A percentile compares a stretch with the other conserved stretches of the same genome.
Conservation (phyloP, 345 rosid genomes). For the Carallia pectinifolia region DNA sequence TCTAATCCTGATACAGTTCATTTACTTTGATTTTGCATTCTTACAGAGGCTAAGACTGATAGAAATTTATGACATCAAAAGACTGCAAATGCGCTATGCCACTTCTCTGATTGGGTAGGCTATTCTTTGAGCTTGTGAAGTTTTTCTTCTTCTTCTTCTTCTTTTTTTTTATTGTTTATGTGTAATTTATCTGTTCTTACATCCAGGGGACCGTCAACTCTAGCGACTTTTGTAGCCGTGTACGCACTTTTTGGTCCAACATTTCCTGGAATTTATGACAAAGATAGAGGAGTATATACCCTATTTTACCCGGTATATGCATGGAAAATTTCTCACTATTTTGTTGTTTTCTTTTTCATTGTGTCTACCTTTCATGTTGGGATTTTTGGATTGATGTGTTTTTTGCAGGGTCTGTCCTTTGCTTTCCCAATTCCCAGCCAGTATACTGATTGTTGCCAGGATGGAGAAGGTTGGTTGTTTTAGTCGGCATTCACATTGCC, state of each 20-base stretch:
- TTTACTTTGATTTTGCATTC: conserved; percentile 20
- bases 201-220: conserved; percentile 72
- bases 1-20: not conserved
- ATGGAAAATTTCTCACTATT: not conserved
- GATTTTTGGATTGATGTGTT: conserved; percentile 2
- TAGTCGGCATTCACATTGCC: not conserved
- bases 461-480: conserved; percentile 62
- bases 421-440: conserved; percentile 94
- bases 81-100: conserved; percentile 92
- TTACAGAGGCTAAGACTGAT: conserved; percentile 83
- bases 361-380: not conserved
- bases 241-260: conserved; percentile 95
- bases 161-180: not conserved
- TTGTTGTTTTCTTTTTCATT: not conserved
- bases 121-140: conserved; percentile 4
- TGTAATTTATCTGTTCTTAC: conserved; percentile 3
- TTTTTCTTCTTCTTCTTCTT: not conserved
- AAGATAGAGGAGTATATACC: conserved; percentile 77
- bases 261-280: conserved; percentile 90
- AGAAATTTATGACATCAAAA: conserved; percentile 83
- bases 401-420: conserved; percentile 85
- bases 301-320: conserved; percentile 83
- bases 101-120: conserved; percentile 81
- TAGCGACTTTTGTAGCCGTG: conserved; percentile 94
- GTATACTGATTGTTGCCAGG: conserved; percentile 80